A percentile compares a stretch with the other conserved stretches of the same genome.
Evolutionary conservation across 2,329 filamentous ascomycete species (phyloP).

Genomic region (Fusarium sp.): DNA sequence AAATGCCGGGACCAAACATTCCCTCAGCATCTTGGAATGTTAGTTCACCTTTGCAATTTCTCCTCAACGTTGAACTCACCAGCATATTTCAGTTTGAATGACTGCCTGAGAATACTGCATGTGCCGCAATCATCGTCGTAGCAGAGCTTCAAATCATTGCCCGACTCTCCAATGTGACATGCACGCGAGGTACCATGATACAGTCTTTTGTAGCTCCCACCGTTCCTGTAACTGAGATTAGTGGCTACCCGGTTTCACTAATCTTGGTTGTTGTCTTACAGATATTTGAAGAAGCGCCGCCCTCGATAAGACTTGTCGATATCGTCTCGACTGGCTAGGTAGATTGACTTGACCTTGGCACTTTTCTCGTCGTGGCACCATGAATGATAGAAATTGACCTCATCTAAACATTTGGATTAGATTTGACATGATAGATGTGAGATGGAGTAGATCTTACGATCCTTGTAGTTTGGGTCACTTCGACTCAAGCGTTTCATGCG

Average conservation of each 20-base stretch:
- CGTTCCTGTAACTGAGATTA: neutral
- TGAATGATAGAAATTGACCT: neutral
- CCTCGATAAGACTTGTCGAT: neutral
- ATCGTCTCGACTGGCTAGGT: neutral
- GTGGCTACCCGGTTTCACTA: too few species aligned
- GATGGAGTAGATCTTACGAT: neutral
- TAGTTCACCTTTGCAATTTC: rapidly evolving
- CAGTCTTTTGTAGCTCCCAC: neutral
- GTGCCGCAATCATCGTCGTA: neutral
- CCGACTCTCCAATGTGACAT: neutral
- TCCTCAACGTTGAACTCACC: neutral
- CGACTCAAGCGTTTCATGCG: neutral
- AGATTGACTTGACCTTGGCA: neutral
- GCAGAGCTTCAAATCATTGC: neutral
- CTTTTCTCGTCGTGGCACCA: neutral
- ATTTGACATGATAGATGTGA: rapidly evolving
- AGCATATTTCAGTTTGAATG: neutral
- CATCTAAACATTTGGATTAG: rapidly evolving
- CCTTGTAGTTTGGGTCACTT: neutral
- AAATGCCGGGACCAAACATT: neutral
- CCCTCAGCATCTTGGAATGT: neutral
- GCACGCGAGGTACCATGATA: neutral
- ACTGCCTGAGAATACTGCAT: neutral
- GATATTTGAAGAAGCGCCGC: neutral
- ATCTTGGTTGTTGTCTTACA: neutral